Conservation (phyloP, 257 asterid species). For the Penstemon davidsonii region DNA sequence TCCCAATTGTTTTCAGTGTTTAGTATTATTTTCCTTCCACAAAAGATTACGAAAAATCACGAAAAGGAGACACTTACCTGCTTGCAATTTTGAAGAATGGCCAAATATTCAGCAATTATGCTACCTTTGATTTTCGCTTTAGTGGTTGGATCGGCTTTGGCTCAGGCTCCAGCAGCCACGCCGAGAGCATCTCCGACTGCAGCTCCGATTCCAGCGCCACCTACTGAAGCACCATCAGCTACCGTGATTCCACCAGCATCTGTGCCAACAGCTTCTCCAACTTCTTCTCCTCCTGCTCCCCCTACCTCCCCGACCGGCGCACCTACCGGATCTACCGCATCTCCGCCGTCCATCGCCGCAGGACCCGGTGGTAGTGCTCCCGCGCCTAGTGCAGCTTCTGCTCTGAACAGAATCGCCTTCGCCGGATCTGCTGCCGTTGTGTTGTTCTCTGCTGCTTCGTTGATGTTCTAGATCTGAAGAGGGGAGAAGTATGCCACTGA, state of each 20-base stretch:
- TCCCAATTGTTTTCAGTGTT: no score
- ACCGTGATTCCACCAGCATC: conserved; percentile 28
- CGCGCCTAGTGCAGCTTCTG: conserved; percentile 37
- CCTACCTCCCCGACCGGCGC: conserved; percentile 34
- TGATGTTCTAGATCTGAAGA: conserved; percentile 39
- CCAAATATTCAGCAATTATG: not conserved
- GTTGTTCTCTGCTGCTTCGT: conserved; percentile 39
- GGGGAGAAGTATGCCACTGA: not conserved
- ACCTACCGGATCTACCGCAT: conserved; percentile 32
- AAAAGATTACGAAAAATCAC: no score
- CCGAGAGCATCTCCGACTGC: conserved; percentile 44
- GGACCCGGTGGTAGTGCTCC: conserved; percentile 41
- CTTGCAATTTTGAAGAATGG: not conserved
- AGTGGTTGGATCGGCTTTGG: conserved; percentile 39
- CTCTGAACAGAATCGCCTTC: conserved; percentile 41
- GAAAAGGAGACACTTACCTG: no score
- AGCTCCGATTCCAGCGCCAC: conserved; percentile 37
- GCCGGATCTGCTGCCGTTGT: conserved; percentile 54
- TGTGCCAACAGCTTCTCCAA: conserved; percentile 25
- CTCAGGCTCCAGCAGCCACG: conserved; percentile 50
- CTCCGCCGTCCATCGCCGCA: conserved; percentile 37
- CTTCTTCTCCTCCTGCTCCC: conserved; percentile 42
- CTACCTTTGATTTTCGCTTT: conserved; percentile 36
- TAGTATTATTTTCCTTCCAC: no score
- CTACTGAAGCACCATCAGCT: conserved; percentile 33